Percentiles rank a stretch among this genome's conserved stretches.
Evolutionary conservation across 129 eudicot genomes (phyloP).

Genomic region (Saussurea involucrata): DNA sequence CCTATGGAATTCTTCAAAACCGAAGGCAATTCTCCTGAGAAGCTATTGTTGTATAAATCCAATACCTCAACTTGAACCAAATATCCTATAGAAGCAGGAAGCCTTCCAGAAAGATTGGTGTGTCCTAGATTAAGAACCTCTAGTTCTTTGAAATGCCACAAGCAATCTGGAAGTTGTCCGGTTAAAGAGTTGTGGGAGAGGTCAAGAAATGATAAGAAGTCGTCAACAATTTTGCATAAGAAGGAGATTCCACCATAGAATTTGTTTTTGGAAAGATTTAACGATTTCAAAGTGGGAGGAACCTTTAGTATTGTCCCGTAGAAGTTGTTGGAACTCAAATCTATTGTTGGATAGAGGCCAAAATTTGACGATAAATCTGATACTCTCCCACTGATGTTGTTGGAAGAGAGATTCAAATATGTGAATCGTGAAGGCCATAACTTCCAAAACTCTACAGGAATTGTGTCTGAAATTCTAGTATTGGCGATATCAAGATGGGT

Average conservation of each 20-base stretch:
- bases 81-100: background rate
- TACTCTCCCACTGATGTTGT: background rate
- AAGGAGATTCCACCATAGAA: background rate
- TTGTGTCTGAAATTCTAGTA: background rate
- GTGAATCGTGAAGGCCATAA: background rate
- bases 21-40: background rate
- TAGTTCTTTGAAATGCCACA: background rate
- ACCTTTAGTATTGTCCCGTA: background rate
- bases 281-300: background rate
- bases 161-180: background rate
- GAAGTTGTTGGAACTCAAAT: background rate
- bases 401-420: background rate
- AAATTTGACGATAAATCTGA: background rate
- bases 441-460: background rate
- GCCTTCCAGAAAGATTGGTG: background rate
- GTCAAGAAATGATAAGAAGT: background rate
- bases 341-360: background rate
- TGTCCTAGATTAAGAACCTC: background rate
- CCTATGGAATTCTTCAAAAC: background rate
- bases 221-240: background rate
- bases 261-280: background rate
- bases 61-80: background rate
- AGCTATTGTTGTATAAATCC: background rate
- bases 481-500: background rate
- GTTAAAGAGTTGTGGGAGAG: background rate